A percentile compares a stretch with the other conserved stretches of the same genome.
These are phyloP conservation scores for Sarcocystis neurona DNA, from an alignment of 169 alveolate genomes.

Conservation along the genomic window DNA sequence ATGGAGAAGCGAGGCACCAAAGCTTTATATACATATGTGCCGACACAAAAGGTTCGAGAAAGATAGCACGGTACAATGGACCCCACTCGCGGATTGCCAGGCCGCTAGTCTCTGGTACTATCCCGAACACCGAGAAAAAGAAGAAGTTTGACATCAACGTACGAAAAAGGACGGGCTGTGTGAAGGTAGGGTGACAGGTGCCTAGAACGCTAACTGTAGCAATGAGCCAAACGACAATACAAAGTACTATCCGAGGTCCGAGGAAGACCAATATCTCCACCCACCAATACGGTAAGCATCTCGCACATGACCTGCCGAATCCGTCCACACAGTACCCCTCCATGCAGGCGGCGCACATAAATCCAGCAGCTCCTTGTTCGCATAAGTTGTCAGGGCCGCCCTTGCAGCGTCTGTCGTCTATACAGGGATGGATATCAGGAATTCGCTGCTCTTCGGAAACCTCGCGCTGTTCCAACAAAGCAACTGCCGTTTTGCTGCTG, in stretches of 20 bases:
- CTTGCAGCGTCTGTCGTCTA: constrained; percentile 53
- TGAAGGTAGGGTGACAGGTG: constrained; percentile 53
- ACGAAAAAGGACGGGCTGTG: constrained; percentile 61
- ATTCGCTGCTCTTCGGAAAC: no score
- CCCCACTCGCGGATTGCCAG: constrained; percentile 48
- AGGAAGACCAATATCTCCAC: constrained; percentile 29
- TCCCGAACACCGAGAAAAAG: constrained; percentile 57
- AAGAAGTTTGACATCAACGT: constrained; percentile 61
- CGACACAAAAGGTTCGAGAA: constrained; percentile 6
- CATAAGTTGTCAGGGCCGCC: constrained; percentile 65
- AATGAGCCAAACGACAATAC: constrained; percentile 55
- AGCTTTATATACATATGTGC: constrained; percentile 50
- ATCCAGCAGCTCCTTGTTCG: constrained; percentile 64
- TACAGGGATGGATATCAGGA: constrained; percentile 64
- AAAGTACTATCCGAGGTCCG: constrained; percentile 51
- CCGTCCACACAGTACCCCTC: constrained; percentile 46
- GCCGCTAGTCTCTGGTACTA: constrained; percentile 58
- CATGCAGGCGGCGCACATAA: constrained; percentile 62
- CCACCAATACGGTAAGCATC: constrained; percentile 53
- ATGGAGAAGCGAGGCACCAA: constrained; percentile 44
- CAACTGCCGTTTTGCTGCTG: no score
- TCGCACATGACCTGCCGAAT: constrained; percentile 45
- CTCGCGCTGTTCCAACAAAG: no score
- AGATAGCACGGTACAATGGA: constrained; percentile 43
- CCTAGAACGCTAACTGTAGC: constrained; percentile 51